These are phyloP conservation scores for Myxozyma udenii DNA, from an alignment of 805 yeast species.

Conservation along the genomic window DNA sequence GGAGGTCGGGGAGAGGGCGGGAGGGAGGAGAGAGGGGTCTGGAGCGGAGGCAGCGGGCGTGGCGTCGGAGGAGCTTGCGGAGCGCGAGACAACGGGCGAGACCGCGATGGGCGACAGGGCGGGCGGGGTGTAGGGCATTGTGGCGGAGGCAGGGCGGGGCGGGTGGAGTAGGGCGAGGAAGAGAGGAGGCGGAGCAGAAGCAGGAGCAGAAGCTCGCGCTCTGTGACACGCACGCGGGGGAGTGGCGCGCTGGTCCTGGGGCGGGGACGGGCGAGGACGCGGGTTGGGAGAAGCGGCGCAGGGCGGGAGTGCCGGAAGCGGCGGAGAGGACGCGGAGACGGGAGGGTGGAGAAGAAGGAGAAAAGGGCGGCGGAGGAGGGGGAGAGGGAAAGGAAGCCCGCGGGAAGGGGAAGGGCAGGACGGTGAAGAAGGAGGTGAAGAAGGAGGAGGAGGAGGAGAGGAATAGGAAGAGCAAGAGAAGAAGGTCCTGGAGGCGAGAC, in stretches of 20 bases:
- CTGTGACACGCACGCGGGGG: too few species aligned
- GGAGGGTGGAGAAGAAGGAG: background rate
- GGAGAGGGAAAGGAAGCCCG: background rate
- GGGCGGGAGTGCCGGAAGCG: slow-evolving; percentile 3
- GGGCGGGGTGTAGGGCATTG: slow-evolving; percentile 31
- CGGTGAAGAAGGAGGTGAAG: too few species aligned
- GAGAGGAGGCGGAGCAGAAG: background rate
- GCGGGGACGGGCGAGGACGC: slow-evolving; percentile 24
- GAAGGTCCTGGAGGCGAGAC: too few species aligned
- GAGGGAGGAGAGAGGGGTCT: slow-evolving; percentile 17
- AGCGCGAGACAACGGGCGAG: slow-evolving; percentile 3
- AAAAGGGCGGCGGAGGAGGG: background rate
- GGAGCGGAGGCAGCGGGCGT: background rate
- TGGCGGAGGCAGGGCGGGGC: slow-evolving; percentile 4
- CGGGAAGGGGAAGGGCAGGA: too few species aligned
- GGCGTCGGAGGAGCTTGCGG: slow-evolving; percentile 2
- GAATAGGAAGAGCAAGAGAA: too few species aligned
- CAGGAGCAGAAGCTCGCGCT: too few species aligned
- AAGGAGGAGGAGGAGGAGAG: too few species aligned
- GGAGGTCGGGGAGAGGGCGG: slow-evolving; percentile 15
- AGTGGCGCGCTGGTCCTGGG: slow-evolving; percentile 7
- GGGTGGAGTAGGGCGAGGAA: background rate
- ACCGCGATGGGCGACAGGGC: slow-evolving; percentile 17
- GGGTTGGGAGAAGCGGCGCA: slow-evolving; percentile 22
- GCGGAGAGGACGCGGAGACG: background rate